Base-by-base conservation (phyloP, 1,284 basidiomycete species). In the Moesziomyces sp. region DNA sequence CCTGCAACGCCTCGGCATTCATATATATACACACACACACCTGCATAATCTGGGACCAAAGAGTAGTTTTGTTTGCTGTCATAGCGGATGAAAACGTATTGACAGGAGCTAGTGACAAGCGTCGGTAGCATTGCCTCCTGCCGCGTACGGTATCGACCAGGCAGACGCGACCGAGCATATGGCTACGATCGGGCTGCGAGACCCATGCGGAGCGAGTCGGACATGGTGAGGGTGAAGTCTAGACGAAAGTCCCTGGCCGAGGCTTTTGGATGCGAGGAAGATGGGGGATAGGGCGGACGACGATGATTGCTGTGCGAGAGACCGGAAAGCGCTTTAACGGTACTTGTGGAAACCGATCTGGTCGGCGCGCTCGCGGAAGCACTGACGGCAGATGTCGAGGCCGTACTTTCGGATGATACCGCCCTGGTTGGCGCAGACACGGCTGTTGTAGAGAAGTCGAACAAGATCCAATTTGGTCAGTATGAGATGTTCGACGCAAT, bases 331-430 rank as follows among this genome's bases (percentile, higher is more conserved):
- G 46, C 35, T 58, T 69, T 69, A 69, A 69, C 66, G 66, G 66
- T 52, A 69, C 80, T 83, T 83, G 68, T 69, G 62, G 74, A 83
- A 83, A 51, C 82, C 82, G 63, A 83, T 83, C 72, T 77, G 74
- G 60, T 78, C 66, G 47, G 82, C 74, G 76, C 82, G 82, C 77
- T 83, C 82, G 47, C 82, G 77, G 81, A 83, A 83, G 80, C 81
- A 82, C 74, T 83, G 82, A 73, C 82, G 81, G 78, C 81, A 81
- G 75, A 82, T 82, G 78, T 82, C 71, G 61, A 82, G 73, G 66
- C 81, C 78, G 78, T 82, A 82, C 78, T 83, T 82, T 72, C 81
- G 81, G 77, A 83, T 79, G 69, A 83, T 74, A 78, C 82, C 82
- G 52, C 80, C 78, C 63, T 77, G 70, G 80, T 83, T 83, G 57